Conservation (phyloP, 306 rosid genomes). For the Cicer bijugum region DNA sequence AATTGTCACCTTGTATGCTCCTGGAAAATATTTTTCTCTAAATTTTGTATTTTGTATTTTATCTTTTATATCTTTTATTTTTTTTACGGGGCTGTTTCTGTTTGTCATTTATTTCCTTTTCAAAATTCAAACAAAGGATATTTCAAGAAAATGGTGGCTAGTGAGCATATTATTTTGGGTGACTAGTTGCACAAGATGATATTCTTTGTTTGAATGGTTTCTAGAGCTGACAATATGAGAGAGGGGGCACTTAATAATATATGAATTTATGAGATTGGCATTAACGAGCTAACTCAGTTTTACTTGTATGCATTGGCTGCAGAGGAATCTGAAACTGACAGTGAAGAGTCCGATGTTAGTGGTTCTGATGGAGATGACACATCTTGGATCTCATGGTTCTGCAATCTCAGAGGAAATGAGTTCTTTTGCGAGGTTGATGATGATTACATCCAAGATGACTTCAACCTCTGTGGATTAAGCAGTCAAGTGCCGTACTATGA, state of each 20-base stretch:
- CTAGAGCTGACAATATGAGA: neutral
- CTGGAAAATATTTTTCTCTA: neutral
- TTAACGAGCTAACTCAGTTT: constrained; percentile 25
- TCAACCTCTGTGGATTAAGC: constrained; percentile 96
- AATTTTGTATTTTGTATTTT: neutral
- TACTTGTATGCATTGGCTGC: constrained; percentile 49
- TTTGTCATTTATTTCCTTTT: neutral
- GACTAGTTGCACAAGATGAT: constrained; percentile 6
- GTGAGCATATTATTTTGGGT: neutral
- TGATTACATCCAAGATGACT: constrained; percentile 97
- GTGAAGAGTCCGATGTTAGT: constrained; percentile 96
- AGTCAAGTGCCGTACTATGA: constrained; percentile 99
- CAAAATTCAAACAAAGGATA: constrained; percentile 11
- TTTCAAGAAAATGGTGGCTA: neutral
- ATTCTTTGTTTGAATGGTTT: neutral
- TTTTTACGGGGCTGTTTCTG: constrained; percentile 1
- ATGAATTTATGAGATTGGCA: neutral
- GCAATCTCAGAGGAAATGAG: constrained; percentile 96
- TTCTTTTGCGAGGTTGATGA: constrained; percentile 98
- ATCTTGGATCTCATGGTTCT: constrained; percentile 99
- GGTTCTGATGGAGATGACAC: constrained; percentile 99
- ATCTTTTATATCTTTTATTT: neutral
- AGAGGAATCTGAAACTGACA: constrained; percentile 95
- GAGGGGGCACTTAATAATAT: neutral
- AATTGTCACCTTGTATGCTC: neutral